Conservation (phyloP, 495 filamentous ascomycete species). For the Daldinia caldariorum region DNA sequence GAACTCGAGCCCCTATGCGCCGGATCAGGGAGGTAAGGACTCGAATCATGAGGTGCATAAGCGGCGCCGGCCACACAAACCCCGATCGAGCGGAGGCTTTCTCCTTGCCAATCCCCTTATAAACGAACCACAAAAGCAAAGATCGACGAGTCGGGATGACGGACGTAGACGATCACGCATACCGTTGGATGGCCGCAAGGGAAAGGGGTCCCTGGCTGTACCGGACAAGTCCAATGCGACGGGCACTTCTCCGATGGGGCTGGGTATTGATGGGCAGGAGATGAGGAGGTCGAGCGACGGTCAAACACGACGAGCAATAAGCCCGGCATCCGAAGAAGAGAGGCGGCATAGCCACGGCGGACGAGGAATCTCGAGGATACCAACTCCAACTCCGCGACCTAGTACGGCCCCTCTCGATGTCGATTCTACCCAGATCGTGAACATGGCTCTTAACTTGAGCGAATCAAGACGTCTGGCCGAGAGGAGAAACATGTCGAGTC, state of each 20-base stretch:
- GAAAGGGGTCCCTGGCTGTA: constrained; percentile 32
- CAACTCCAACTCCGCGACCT: constrained; percentile 36
- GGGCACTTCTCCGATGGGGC: constrained; percentile 12
- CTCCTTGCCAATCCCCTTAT: constrained; percentile 55
- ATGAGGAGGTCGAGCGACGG: constrained; percentile 28
- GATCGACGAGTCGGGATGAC: constrained; percentile 31
- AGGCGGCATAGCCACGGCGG: constrained; percentile 36
- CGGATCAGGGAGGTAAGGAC: constrained; percentile 33
- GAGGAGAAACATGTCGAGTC: constrained; percentile 62
- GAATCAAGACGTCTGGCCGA: constrained; percentile 77
- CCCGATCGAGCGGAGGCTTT: constrained; percentile 56
- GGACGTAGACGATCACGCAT: constrained; percentile 44
- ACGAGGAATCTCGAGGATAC: constrained; percentile 35
- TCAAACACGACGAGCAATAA: constrained; percentile 19
- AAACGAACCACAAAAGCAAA: constrained; percentile 31
- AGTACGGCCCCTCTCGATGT: constrained; percentile 61
- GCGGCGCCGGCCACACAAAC: constrained; percentile 51
- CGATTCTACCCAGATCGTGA: constrained; percentile 88
- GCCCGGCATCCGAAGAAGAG: constrained; percentile 22
- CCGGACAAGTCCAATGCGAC: constrained; percentile 20
- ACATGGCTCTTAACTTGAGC: constrained; percentile 86
- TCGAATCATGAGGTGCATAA: constrained; percentile 39
- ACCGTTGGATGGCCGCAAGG: constrained; percentile 44
- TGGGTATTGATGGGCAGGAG: constrained; percentile 34
- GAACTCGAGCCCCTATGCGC: constrained; percentile 33